Evolutionary conservation across 768 basidiomycete genomes (phyloP), one percentile per base, ranked within the genome.

Genomic region (Hortiboletus flavorubellus): DNA sequence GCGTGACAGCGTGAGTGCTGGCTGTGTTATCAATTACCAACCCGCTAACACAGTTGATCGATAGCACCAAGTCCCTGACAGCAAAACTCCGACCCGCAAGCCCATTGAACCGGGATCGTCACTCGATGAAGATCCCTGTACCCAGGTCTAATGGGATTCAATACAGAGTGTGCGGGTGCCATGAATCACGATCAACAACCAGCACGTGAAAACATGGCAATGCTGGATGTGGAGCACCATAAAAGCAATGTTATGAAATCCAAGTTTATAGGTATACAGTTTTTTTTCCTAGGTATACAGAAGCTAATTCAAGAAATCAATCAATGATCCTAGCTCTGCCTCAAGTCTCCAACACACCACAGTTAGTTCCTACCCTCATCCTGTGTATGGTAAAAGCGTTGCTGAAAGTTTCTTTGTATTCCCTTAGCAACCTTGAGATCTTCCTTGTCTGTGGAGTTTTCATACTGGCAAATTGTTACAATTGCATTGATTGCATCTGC

Each of bases 341-440:
- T 21, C 21, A 21, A 21, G 21, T 21, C 21, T 16, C 15, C 15
- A 30, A n/a, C 26, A 26, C 26, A 26, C 26, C 26, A 26, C 26
- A 26, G 26, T 26, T 26, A 26, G 26, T 26, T 26, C 5, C 26
- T 26, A 26, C 26, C 26, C 5, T 5, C 26, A 26, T 4, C 26
- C 26, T 26, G 26, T 4, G 26, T 4, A 15, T 34, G 12, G 9
- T 37, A n/a, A 38, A 38, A 62, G 23, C 69, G 67, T 31, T 72
- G 69, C 3, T 29, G 29, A 26, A 71, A 56, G 45, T 71, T 62
- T 12, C 59, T 50, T 21, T 67, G 33, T 31, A 71, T 62, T 16
- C 30, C 21, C 2, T 16, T 6, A 31, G 46, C 61, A 42, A 72
- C 21, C 8, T 4, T 44, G 2, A 50, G 40, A 8, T 51, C 45